A percentile compares a stretch with the other conserved stretches of the same genome.
Evolutionary conservation across 2,329 filamentous ascomycete species (phyloP).

Genomic region (Trichoderma brevicompactum): DNA sequence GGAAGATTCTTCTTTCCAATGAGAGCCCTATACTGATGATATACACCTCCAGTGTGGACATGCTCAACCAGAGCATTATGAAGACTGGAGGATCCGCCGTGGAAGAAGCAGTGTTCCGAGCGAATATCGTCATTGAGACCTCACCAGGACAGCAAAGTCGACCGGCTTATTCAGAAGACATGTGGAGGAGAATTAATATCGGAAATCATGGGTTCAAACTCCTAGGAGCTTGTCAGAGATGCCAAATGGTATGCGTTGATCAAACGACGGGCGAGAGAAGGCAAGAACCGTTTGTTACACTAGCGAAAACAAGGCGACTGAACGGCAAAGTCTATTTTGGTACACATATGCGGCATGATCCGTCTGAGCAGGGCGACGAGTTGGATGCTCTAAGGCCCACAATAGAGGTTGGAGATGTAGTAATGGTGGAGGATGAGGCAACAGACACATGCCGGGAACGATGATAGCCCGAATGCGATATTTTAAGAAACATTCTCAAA

Average conservation of each 20-base stretch:
- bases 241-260: slow-evolving; percentile 95
- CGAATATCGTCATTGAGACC: slow-evolving; percentile 74
- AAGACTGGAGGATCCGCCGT: slow-evolving; percentile 66
- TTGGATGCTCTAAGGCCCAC: slow-evolving; percentile 42
- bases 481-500: slow-evolving; percentile 1
- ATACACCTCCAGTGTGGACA: slow-evolving; percentile 76
- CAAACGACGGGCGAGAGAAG: slow-evolving; percentile 77
- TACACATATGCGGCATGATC: slow-evolving; percentile 69
- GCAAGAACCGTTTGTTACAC: slow-evolving; percentile 84
- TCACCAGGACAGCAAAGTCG: slow-evolving; percentile 49
- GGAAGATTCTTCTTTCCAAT: slow-evolving; percentile 80
- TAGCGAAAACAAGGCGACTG: slow-evolving; percentile 83
- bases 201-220: slow-evolving; percentile 68
- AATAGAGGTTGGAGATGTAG: slow-evolving; percentile 56
- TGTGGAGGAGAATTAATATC: slow-evolving; percentile 72
- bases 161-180: slow-evolving; percentile 76
- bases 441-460: not conserved
- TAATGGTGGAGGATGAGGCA: slow-evolving; percentile 34
- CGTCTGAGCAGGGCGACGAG: slow-evolving; percentile 12
- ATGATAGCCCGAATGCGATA: slow-evolving; percentile 2
- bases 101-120: slow-evolving; percentile 77
- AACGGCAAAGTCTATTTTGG: slow-evolving; percentile 90
- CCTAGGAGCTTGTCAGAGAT: slow-evolving; percentile 82
- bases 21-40: slow-evolving; percentile 92
- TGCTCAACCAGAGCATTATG: slow-evolving; percentile 74